Evolutionary conservation across 306 rosid genomes (phyloP), one percentile per base, ranked within the genome.

Genomic region (Potentilla sterilis): DNA sequence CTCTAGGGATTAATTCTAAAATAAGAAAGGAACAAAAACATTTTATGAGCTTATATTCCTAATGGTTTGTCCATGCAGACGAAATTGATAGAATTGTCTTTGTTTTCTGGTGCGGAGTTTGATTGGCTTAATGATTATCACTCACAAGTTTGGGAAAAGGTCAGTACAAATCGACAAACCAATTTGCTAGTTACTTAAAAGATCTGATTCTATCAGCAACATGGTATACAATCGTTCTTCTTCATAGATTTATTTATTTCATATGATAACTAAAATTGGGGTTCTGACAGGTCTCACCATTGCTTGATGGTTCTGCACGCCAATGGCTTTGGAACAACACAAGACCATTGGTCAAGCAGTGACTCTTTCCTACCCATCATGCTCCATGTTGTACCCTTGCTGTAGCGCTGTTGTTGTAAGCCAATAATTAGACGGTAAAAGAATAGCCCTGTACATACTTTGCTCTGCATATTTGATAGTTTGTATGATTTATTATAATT

Each of bases 241-340:
- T 37, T 64, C 7, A 11, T 35, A 64, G 22, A 64, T 64, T 15
- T 64, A 35, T n/a, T 14, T 64, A 6, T 64, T 42, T 32, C 59
- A 69, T 44, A 34, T 64, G 12, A 63, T 80, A 14, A 58, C 82
- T 76, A 67, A 80, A 55, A 21, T 69, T 46, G 54, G 69, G 49
- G 49, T 77, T 73, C 59, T 78, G 40, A 6, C 89, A 95, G 98
- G 96, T 95, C 66, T 92, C 98, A 38, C 92, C 97, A 2, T 79
- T 95, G 85, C 78, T 92, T 63, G 92, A 89, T 71, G 97, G 87
- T 69, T 85, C 88, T 70, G 91, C 97, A 74, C 76, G 79, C 72
- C 78, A 89, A 70, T 95, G 98, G 98, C 96, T 95, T 73, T 85
- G 93, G 98, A 74, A 84, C 89, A 95, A 92, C 84, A 95, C 99